Conservation (phyloP, 1,139 yeast genomes). For the Hemisphaericaspora xylanilytica region DNA sequence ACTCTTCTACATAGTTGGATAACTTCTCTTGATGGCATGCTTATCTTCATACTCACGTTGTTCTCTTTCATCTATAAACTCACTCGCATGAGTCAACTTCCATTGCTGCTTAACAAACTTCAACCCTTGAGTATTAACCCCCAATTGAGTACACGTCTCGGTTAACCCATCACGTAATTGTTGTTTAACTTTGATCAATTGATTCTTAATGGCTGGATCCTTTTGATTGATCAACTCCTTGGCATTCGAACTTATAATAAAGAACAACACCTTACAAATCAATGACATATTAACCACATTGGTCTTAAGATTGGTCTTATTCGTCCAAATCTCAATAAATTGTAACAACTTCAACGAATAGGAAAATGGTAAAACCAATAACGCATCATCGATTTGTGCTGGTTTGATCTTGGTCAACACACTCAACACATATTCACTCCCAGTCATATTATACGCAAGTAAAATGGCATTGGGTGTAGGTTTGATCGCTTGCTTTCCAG, state of each 20-base stretch:
- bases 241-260: constrained; percentile 69
- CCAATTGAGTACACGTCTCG: constrained; percentile 57
- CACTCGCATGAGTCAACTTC: constrained; percentile 70
- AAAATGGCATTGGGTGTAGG: constrained; percentile 72
- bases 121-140: constrained; percentile 86
- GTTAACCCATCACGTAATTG: constrained; percentile 56
- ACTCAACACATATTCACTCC: constrained; percentile 77
- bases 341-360: constrained; percentile 67
- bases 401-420: constrained; percentile 69
- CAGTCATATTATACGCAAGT: constrained; percentile 65
- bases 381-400: constrained; percentile 88
- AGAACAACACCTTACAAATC: constrained; percentile 72
- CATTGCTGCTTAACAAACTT: constrained; percentile 73
- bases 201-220: constrained; percentile 59
- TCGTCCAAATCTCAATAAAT: constrained; percentile 77
- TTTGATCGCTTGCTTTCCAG: constrained; percentile 43
- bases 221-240: constrained; percentile 69
- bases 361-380: constrained; percentile 86
- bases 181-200: constrained; percentile 55
- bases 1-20: constrained; percentile 28
- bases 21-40: constrained; percentile 67
- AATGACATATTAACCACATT: constrained; percentile 54
- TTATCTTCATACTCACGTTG: constrained; percentile 55
- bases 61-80: constrained; percentile 70
- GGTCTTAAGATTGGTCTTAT: constrained; percentile 39